phyloP scores from a whole-genome alignment of 345 rosid genomes.

The Eucalyptus cloeziana region DNA sequence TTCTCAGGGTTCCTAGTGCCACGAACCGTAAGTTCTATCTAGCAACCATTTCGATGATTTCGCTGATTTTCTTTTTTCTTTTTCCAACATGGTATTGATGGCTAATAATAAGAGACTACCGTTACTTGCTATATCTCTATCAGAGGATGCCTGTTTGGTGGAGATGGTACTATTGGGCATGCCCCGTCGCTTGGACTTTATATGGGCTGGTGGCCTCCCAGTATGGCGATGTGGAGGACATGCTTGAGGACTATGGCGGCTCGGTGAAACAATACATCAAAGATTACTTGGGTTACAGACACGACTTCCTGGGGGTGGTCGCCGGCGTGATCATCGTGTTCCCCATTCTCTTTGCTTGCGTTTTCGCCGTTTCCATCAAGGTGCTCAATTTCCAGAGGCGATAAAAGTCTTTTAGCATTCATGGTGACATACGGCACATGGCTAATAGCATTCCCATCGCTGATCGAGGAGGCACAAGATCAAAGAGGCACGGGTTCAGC shows the following conservation, averaged over 20 bases:
- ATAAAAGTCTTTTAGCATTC: neutral
- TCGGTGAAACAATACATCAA: constrained; percentile 3
- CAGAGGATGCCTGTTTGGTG: constrained; percentile 40
- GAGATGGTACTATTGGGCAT: constrained; percentile 38
- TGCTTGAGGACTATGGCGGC: neutral
- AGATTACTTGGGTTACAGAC: constrained; percentile 5
- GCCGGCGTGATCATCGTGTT: constrained; percentile 10
- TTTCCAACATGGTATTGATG: neutral
- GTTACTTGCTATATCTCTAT: neutral
- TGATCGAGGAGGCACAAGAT: neutral
- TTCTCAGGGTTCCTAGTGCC: constrained; percentile 35
- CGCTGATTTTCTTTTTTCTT: neutral
- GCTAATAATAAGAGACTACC: neutral
- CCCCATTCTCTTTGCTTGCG: constrained; percentile 7
- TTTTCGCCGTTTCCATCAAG: constrained; percentile 8
- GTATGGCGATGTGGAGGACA: constrained; percentile 7
- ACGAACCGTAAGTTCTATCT: constrained; percentile 8
- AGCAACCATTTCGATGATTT: neutral
- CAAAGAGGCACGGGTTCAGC: neutral
- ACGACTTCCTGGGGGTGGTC: constrained; percentile 15
- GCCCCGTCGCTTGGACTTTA: constrained; percentile 24
- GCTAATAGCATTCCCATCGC: neutral
- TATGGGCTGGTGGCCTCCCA: constrained; percentile 29
- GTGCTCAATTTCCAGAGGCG: constrained; percentile 20
- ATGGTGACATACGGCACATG: neutral